Base-by-base conservation (phyloP, 257 asterid species). In the Thymus mandschuricus region DNA sequence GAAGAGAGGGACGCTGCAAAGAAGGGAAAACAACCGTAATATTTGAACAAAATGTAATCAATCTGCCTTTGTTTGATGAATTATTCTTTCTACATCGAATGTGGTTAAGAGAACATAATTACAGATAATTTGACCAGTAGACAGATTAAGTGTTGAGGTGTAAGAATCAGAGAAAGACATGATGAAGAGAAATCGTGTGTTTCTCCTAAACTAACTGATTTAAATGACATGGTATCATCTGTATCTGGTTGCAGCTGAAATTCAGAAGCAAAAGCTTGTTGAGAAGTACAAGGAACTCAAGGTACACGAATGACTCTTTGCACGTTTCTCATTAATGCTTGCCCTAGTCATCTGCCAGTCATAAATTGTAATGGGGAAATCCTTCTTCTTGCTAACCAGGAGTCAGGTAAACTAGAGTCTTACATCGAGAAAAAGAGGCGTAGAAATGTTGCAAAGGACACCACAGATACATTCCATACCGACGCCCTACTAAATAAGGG, bases 11-110 rank as follows among this genome's bases (percentile, higher is more conserved):
- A 82, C 80, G 97, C 99, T 46, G 97, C 96, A 67, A 87, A 87
- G 89, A 84, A 86, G 77, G 99, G 99, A 82, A 95, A 95, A 81
- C 81, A 70, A 40, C 99, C 99, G 56, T 95, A 83, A 65, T 89
- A 89, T 75, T 86, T 92, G 66, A 95, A 82, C 21, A 81, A 78
- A 89, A 81, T 92, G 96, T 92, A 81, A 65, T 4, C 75, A 71
- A 66, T 44, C 73, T 28, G 41, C 21, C 21, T 55, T 43, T 48
- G 12, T 49, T 21, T 21, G 21, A 21, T 21, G 21, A 21, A 21
- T 21, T 21, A 21, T 21, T 21, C 21, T 21, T 21, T 21, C 21
- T 21, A 21, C 21, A 21, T 21, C 21, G 21, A 21, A 21, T 21
- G 69, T 45, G 41, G 34, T 33, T 60, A 59, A 11, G 21, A 21